phyloP scores from a whole-genome alignment of 345 rosid species.

The Brassica rapa region DNA sequence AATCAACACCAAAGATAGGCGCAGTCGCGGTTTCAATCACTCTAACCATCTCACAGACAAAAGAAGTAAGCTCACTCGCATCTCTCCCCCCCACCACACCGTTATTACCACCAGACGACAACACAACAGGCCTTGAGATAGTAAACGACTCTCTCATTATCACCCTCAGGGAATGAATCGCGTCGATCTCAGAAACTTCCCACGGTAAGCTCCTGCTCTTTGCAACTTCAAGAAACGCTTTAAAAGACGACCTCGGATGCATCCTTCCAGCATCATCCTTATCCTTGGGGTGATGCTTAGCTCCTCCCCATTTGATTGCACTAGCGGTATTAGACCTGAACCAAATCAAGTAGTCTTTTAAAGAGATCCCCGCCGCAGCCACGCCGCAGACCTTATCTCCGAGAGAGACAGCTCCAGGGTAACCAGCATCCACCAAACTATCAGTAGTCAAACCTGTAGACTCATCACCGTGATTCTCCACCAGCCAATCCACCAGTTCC shows the following conservation, averaged over 20 bases:
- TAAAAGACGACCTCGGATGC: constrained; percentile 84
- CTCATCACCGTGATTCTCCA: constrained; percentile 60
- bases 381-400: constrained; percentile 87
- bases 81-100: constrained; percentile 44
- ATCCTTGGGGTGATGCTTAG: constrained; percentile 68
- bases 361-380: constrained; percentile 71
- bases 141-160: constrained; percentile 70
- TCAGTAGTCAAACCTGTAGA: constrained; percentile 75
- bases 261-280: constrained; percentile 68
- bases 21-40: constrained; percentile 83
- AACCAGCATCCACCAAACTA: constrained; percentile 70
- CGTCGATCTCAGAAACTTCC: constrained; percentile 81
- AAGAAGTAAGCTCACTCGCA: constrained; percentile 61
- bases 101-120: constrained; percentile 17
- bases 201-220: constrained; percentile 77
- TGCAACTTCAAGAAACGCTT: constrained; percentile 78
- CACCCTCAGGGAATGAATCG: constrained; percentile 75
- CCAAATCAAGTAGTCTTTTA: constrained; percentile 79
- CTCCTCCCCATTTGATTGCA: constrained; percentile 88
- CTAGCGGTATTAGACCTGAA: constrained; percentile 83
- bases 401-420: constrained; percentile 63
- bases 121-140: constrained; percentile 30
- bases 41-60: constrained; percentile 85
- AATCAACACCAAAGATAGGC: constrained; percentile 86
- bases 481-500: constrained; percentile 67